Base-by-base conservation (phyloP, 805 yeast species). In the Myxozyma kluyveri region DNA sequence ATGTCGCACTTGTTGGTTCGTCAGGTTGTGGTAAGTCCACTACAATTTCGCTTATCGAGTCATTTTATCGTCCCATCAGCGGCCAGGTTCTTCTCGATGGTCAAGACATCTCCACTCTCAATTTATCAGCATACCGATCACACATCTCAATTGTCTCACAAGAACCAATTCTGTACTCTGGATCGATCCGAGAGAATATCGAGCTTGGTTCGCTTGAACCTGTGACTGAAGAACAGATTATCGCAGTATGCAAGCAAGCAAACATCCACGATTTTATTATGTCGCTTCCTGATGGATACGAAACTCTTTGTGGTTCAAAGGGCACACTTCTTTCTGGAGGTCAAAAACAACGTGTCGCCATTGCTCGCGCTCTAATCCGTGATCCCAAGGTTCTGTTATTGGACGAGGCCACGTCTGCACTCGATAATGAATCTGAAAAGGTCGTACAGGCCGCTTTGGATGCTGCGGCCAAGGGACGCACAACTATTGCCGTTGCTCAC, bases 1-100 rank as follows among this genome's bases (percentile, higher is more conserved):
- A 84, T 62, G 91, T 88, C 32, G 96, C 96, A 12, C 79, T 88
- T 60, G 96, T 88, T n/a, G 96, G 96, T 1, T 83, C 95, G 91
- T 2, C 83, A 86, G 21, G 96, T 2, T 62, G 66, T 24, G 88
- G 38, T 66, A 73, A 3, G 49, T 50, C 57, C 49, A 61, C 64
- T 0, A 74, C 82, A 6, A 72, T 81, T 2, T 84, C 80, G 59
- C 66, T 82, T 18, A 66, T 82, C 31, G 70, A 81, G 55, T 69
- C 84, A 42, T 80, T 79, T 61, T 82, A 82, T 62, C 81, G 79
- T 54, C 81, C 84, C 1, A 65, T 67, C 12, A 53, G 67, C 0
- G 56, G 59, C 12, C 22, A 67, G 67, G 84, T 91, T 50, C 69
- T 83, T 22, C 78, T 91, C 39, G 96, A 91, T 68, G 96, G 96